Evolutionary conservation across 495 filamentous ascomycete genomes (phyloP).

Genomic region (Hyaloscypha variabilis): DNA sequence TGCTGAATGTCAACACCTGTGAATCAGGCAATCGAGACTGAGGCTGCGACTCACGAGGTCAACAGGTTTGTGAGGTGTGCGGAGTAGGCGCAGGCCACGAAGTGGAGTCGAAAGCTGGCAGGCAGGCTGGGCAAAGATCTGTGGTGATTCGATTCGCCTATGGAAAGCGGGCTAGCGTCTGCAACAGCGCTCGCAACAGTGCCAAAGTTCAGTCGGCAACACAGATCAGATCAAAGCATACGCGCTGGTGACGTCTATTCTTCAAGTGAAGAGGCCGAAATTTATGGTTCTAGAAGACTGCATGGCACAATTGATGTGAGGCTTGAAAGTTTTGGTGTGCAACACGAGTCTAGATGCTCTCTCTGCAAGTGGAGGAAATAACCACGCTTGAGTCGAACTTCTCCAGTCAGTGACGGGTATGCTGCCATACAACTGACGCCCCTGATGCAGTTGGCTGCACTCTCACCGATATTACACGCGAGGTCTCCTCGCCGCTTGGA

Average conservation of each 20-base stretch:
- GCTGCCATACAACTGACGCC: slow-evolving; percentile 6
- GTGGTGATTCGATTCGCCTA: neutral
- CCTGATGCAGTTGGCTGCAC: slow-evolving; percentile 3
- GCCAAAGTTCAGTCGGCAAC: neutral
- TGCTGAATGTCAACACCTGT: neutral
- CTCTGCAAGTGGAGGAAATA: neutral
- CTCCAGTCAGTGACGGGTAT: neutral
- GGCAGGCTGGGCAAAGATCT: neutral
- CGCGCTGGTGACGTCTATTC: neutral
- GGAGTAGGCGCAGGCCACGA: slow-evolving; percentile 10
- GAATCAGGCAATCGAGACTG: slow-evolving; percentile 10
- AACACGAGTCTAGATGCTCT: neutral
- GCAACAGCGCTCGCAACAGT: neutral
- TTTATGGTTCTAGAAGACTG: neutral
- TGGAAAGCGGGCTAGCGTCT: neutral
- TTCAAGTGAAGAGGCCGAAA: neutral
- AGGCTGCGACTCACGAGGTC: slow-evolving; percentile 19
- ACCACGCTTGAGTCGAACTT: slow-evolving; percentile 9
- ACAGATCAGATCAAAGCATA: neutral
- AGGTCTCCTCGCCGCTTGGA: neutral
- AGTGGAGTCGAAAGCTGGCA: slow-evolving; percentile 22
- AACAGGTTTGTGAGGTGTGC: neutral
- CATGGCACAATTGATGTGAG: neutral
- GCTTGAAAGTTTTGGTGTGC: neutral
- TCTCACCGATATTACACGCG: slow-evolving; percentile 15